These are phyloP conservation scores for Trichosporon sp. DNA, from an alignment of 1,284 basidiomycete genomes.

Conservation along the genomic window DNA sequence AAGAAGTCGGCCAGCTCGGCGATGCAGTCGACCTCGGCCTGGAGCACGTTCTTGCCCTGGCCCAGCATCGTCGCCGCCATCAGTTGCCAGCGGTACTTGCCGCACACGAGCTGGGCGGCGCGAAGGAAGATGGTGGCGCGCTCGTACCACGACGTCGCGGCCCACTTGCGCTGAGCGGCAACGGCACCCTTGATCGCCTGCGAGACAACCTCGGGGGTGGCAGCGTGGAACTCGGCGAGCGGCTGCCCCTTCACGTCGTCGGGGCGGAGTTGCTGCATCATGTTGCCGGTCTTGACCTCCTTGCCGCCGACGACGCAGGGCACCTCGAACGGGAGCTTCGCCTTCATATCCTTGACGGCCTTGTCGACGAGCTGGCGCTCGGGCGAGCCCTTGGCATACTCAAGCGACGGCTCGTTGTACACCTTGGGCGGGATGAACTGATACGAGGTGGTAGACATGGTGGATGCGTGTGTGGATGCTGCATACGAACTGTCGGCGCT, in stretches of 20 bases:
- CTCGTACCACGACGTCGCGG: slow-evolving; percentile 91
- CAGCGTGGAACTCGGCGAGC: slow-evolving; percentile 85
- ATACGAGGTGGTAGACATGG: not conserved
- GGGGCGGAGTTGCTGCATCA: slow-evolving; percentile 54
- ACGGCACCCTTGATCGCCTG: slow-evolving; percentile 85
- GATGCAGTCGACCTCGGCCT: slow-evolving; percentile 97
- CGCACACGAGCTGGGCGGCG: slow-evolving; percentile 86
- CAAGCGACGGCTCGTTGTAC: not conserved
- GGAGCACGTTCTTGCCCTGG: slow-evolving; percentile 99
- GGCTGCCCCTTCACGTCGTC: slow-evolving; percentile 73
- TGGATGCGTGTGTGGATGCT: not conserved
- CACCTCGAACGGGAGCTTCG: slow-evolving; percentile 68
- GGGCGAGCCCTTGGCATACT: not conserved
- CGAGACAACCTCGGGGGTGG: slow-evolving; percentile 68
- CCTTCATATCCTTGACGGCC: not conserved
- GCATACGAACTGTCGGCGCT: not conserved
- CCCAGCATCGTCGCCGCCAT: slow-evolving; percentile 97
- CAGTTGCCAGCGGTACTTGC: slow-evolving; percentile 90
- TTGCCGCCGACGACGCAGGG: slow-evolving; percentile 90
- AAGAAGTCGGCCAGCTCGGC: slow-evolving; percentile 97
- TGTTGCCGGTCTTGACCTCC: slow-evolving; percentile 55
- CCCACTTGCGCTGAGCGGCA: slow-evolving; percentile 81
- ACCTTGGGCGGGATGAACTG: not conserved
- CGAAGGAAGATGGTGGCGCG: slow-evolving; percentile 96
- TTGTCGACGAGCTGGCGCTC: not conserved